Base-by-base conservation (phyloP, 2,329 filamentous ascomycete genomes). In the Aschersonia sp. region DNA sequence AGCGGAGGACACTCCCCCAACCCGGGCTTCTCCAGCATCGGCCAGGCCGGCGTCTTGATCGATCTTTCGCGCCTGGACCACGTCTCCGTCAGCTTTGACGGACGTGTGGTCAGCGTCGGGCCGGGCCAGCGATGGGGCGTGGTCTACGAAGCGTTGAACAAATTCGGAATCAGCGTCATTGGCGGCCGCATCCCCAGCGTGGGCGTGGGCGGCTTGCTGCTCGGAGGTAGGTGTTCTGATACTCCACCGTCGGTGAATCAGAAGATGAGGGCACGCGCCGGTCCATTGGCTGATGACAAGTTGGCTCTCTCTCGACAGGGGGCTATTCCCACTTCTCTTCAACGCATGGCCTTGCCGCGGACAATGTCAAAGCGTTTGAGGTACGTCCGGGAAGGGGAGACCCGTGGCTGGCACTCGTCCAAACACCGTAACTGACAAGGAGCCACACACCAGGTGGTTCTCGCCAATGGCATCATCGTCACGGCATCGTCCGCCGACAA, bases 161-260 rank as follows among this genome's bases (percentile, higher is more conserved):
- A 49, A n/a, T 44, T 52, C 2, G 50, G 53, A 30, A 49, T 52
- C 0, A 50, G 51, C 22, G 51, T 54, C 42, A 47, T 56, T 41
- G 57, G 58, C 22, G 56, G 56, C 12, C 53, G 59, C 10, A 49
- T 54, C 11, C 50, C 50, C 1, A 45, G 48, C 8, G 53, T 60
- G 32, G 59, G 57, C 11, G 56, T 60, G 11, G 54, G 49, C 4
- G 59, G 57, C 32, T 31, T 48, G 32, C 4, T 53, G 44, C 47
- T 49, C 9, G 47, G 49, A 35, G 49, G 73, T 32, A 76, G 76
- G 0, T 71, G 0, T 71, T 77, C 12, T 46, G 31, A 6, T 48
- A 12, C 9, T 39, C 12, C 35, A 39, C 35, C 12, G 35, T 12
- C 35, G 12, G 35, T 12, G 12, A 39, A 39, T 39, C 12, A 22